These are phyloP conservation scores for Raphanus raphanistrum DNA, from an alignment of 345 rosid genomes.

Conservation along the genomic window DNA sequence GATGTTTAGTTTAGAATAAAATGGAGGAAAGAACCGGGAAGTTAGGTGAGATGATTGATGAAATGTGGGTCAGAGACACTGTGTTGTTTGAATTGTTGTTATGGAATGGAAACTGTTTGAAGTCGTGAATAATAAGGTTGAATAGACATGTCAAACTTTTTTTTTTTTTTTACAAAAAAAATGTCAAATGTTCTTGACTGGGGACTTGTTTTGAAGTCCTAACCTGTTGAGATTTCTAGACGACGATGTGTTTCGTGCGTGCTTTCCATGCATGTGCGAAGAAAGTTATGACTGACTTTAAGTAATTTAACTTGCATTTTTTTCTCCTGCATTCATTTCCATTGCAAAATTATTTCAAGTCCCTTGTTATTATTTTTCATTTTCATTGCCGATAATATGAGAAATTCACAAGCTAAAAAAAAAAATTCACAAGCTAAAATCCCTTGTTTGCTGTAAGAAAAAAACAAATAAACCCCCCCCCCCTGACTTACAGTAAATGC, in stretches of 20 bases:
- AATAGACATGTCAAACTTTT: slow-evolving; percentile 25
- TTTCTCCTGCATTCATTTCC: not conserved
- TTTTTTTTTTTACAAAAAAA: not conserved
- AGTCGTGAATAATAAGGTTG: slow-evolving; percentile 19
- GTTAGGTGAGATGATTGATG: not conserved
- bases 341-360: not conserved
- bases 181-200: slow-evolving; percentile 7
- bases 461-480: no score
- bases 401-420: not conserved
- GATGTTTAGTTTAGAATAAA: not conserved
- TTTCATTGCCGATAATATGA: not conserved
- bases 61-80: slow-evolving; percentile 4
- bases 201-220: not conserved
- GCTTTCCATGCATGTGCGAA: not conserved
- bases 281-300: not conserved
- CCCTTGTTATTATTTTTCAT: no score
- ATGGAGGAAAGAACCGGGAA: not conserved
- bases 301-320: not conserved
- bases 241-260: not conserved
- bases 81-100: not conserved
- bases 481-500: no score
- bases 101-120: not conserved
- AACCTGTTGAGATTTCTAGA: not conserved
- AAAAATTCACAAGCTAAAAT: not conserved
- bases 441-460: not conserved